Evolutionary conservation across 2,329 filamentous ascomycete genomes (phyloP).

Genomic region (Diplodia sapinea): DNA sequence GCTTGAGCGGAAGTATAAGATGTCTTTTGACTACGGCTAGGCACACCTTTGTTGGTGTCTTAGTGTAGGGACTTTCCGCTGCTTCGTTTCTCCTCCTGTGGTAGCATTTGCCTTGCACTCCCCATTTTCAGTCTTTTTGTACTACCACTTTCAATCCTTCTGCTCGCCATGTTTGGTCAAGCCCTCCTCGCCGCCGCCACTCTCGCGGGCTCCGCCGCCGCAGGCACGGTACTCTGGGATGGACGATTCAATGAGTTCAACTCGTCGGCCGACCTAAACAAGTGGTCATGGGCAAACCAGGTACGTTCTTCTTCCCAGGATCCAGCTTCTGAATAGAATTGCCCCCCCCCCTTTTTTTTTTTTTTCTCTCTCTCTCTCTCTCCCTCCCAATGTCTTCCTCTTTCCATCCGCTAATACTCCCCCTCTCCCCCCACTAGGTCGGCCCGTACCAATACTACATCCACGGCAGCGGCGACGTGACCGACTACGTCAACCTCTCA

Average conservation of each 20-base stretch:
- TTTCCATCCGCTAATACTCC: conserved; percentile 48
- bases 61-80: neutral
- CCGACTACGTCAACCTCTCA: conserved; percentile 67
- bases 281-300: conserved; percentile 46
- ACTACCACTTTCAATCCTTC: neutral
- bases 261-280: conserved; percentile 60
- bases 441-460: conserved; percentile 79
- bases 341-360: too few relatives aligned
- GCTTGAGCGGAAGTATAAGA: conserved; percentile 1
- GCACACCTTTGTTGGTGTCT: neutral
- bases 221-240: conserved; percentile 65
- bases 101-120: neutral
- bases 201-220: conserved; percentile 14
- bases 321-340: too few relatives aligned
- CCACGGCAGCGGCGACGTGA: conserved; percentile 64
- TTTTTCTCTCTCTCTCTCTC: too few relatives aligned
- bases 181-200: conserved; percentile 7
- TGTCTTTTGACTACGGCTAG: conserved; percentile 3
- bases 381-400: conserved; percentile 55
- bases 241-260: conserved; percentile 68
- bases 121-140: neutral
- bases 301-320: neutral
- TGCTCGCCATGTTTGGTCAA: conserved; percentile 11
- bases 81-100: neutral
- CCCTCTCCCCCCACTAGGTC: conserved; percentile 47